Evolutionary conservation across 2,329 filamentous ascomycete genomes (phyloP).

Genomic region (Byssothecium circinans): DNA sequence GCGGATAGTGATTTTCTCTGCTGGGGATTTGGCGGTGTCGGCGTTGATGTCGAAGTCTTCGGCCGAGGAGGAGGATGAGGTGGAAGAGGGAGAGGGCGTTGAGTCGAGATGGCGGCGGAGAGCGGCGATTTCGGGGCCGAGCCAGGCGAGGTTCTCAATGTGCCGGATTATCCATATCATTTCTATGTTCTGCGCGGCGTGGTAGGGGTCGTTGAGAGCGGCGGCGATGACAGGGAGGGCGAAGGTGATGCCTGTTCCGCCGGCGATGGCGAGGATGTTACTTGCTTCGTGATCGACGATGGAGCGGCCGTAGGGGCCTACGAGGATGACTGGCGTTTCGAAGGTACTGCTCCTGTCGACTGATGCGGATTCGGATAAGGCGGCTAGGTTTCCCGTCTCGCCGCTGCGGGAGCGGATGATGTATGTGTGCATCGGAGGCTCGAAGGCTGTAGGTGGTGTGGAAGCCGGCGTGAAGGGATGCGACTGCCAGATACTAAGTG

Average conservation of each 20-base stretch:
- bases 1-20: not conserved
- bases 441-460: conserved; percentile 2
- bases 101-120: conserved; percentile 16
- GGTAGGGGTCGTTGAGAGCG: conserved; percentile 10
- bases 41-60: too few species aligned
- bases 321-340: conserved; percentile 23
- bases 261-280: conserved; percentile 32
- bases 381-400: conserved; percentile 30
- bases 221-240: conserved; percentile 26
- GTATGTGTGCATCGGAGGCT: conserved; percentile 25
- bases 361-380: conserved; percentile 18
- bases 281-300: conserved; percentile 13
- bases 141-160: conserved; percentile 25
- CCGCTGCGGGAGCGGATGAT: conserved; percentile 33
- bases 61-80: not conserved
- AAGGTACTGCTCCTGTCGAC: too few species aligned
- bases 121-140: conserved; percentile 19
- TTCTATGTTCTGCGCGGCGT: conserved; percentile 15
- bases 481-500: conserved; percentile 68
- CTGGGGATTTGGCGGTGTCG: not conserved
- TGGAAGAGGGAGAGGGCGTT: not conserved
- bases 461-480: conserved; percentile 61
- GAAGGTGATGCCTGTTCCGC: conserved; percentile 35
- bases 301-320: conserved; percentile 27
- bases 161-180: conserved; percentile 29